phyloP scores from a whole-genome alignment of 768 basidiomycete genomes.

The Russula sp. region DNA sequence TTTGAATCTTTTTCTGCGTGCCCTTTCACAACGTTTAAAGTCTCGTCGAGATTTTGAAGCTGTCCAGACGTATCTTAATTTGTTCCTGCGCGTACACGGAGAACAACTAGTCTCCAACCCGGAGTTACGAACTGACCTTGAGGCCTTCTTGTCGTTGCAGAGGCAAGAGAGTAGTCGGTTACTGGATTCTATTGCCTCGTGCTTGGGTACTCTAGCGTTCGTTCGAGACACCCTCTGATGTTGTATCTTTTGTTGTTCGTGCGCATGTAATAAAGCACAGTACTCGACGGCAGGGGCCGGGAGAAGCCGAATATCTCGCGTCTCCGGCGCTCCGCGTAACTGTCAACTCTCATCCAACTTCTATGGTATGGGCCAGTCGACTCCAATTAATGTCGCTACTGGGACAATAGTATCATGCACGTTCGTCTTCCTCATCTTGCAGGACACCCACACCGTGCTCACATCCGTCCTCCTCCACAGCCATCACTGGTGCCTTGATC shows the following conservation, averaged over 20 bases:
- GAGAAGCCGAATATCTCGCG: conserved; percentile 12
- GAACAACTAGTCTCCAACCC: conserved; percentile 71
- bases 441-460: conserved; percentile 33
- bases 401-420: conserved; percentile 72
- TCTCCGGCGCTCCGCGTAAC: not conserved
- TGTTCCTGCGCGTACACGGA: conserved; percentile 82
- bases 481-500: conserved; percentile 50
- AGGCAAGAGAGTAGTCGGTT: conserved; percentile 74
- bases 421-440: conserved; percentile 54
- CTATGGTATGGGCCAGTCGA: conserved; percentile 35
- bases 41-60: conserved; percentile 94
- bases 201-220: conserved; percentile 72
- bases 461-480: conserved; percentile 40
- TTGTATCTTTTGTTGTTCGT: not conserved
- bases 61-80: conserved; percentile 80
- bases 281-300: not conserved
- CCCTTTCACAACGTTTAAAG: conserved; percentile 65
- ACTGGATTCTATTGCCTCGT: conserved; percentile 68
- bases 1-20: conserved; percentile 66
- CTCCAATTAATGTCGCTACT: conserved; percentile 47
- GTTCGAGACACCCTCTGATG: conserved; percentile 61
- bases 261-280: not conserved
- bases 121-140: conserved; percentile 59
- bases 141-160: conserved; percentile 62
- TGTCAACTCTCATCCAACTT: not conserved